Conservation (phyloP, 371 early-diverging fungal genomes). For the Rhizopus stolonifer region DNA sequence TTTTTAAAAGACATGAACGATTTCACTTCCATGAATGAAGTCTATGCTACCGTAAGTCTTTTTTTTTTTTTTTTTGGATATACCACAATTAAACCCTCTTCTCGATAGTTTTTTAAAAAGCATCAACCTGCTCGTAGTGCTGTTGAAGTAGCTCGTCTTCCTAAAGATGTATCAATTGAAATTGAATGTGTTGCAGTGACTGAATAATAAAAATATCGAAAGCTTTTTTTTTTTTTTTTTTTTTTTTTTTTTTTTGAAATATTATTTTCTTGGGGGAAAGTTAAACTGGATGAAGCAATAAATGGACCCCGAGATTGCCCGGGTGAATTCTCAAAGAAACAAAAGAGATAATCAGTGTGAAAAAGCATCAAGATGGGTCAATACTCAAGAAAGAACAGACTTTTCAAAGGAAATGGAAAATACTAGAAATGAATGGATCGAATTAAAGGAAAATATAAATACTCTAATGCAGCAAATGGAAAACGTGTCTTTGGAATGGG, state of each 20-base stretch:
- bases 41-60: neutral
- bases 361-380: neutral
- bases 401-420: conserved; percentile 42
- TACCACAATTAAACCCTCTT: neutral
- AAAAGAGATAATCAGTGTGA: neutral
- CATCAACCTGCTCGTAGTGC: conserved; percentile 78
- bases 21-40: neutral
- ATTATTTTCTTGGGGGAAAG: no score
- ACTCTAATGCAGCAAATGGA: conserved; percentile 57
- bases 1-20: conserved; percentile 58
- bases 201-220: conserved; percentile 20
- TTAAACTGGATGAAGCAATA: conserved; percentile 42
- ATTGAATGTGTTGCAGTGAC: conserved; percentile 19
- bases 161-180: conserved; percentile 75
- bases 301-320: conserved; percentile 39
- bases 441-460: conserved; percentile 56
- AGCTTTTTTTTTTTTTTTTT: conserved; percentile 3
- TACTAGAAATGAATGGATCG: conserved; percentile 50
- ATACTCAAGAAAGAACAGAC: conserved; percentile 20
- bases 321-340: conserved; percentile 10
- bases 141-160: conserved; percentile 81
- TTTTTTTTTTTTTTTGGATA: neutral
- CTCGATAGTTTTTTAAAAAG: conserved; percentile 53
- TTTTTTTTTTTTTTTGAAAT: neutral
- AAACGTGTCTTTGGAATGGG: conserved; percentile 55